Percentiles rank a stretch among this genome's conserved stretches.
Conservation (phyloP, 768 basidiomycete genomes). For the Termitomyces sp. region DNA sequence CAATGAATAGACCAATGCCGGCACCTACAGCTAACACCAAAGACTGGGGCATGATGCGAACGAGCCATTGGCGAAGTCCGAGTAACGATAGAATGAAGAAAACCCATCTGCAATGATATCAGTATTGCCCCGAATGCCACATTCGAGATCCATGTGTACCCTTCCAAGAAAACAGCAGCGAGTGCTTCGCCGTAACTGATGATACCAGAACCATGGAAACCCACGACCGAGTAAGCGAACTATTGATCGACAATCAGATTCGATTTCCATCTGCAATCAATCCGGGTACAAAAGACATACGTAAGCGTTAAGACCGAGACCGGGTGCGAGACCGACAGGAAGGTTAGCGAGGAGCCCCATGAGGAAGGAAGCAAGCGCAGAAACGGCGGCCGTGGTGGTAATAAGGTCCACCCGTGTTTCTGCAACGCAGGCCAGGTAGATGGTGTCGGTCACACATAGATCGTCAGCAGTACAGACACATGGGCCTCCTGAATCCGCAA, state of each 20-base stretch:
- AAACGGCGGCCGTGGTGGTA: constrained; percentile 74
- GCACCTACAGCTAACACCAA: constrained; percentile 80
- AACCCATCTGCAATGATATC: constrained; percentile 50
- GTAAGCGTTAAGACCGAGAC: constrained; percentile 79
- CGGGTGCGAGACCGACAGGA: constrained; percentile 87
- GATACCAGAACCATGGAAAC: constrained; percentile 70
- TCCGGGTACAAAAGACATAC: constrained; percentile 33
- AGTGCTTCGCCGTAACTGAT: constrained; percentile 78
- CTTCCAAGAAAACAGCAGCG: constrained; percentile 84
- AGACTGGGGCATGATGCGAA: constrained; percentile 83
- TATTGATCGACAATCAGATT: constrained; percentile 20
- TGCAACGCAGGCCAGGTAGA: constrained; percentile 52
- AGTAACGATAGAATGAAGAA: constrained; percentile 77
- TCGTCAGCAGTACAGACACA: constrained; percentile 67
- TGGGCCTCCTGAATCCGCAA: constrained; percentile 73
- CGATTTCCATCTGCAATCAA: no score
- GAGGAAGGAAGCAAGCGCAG: constrained; percentile 68
- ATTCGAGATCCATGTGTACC: constrained; percentile 34
- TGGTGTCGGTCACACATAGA: constrained; percentile 44
- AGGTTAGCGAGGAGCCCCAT: constrained; percentile 85
- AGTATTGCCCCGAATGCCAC: background rate
- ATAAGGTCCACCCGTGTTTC: constrained; percentile 74
- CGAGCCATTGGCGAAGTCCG: constrained; percentile 87
- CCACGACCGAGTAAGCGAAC: constrained; percentile 88
- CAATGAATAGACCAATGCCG: constrained; percentile 86